Conservation (phyloP, 2,329 filamentous ascomycete genomes). For the Domatiomyces globalis region DNA sequence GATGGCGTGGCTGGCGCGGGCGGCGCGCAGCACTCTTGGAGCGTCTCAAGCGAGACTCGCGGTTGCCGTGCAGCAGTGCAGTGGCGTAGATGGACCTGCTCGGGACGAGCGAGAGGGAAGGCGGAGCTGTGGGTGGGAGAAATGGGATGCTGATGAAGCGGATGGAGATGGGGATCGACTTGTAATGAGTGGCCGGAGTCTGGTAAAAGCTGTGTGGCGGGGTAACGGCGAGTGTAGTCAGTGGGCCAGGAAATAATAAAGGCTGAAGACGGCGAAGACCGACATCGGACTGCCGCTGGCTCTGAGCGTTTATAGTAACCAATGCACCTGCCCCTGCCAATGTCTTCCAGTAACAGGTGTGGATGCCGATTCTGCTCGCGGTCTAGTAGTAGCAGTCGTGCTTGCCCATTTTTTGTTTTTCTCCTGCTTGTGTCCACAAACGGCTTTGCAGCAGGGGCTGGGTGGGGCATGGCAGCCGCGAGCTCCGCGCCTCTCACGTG, state of each 20-base stretch:
- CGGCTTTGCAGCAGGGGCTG: background rate
- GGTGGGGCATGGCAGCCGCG: background rate
- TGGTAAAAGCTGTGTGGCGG: background rate
- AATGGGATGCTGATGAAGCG: too few species aligned
- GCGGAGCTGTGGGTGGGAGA: too few species aligned
- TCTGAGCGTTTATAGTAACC: background rate
- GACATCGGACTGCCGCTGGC: background rate
- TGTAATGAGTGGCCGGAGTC: background rate
- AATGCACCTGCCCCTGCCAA: background rate
- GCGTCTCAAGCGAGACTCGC: constrained; percentile 4
- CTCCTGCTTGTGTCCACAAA: background rate
- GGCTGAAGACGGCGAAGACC: background rate
- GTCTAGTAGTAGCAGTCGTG: too few species aligned
- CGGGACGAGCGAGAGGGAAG: background rate
- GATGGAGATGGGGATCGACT: background rate
- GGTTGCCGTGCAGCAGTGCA: background rate
- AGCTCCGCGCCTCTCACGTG: background rate
- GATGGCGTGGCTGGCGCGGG: background rate
- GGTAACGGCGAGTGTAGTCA: background rate
- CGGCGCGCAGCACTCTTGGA: constrained; percentile 17
- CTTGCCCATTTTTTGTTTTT: too few species aligned
- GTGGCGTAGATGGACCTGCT: background rate
- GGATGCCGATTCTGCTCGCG: background rate
- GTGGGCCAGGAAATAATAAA: background rate
- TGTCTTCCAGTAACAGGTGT: background rate